phyloP scores from a whole-genome alignment of 176 grass and related monocot species.

The Lolium perenne region DNA sequence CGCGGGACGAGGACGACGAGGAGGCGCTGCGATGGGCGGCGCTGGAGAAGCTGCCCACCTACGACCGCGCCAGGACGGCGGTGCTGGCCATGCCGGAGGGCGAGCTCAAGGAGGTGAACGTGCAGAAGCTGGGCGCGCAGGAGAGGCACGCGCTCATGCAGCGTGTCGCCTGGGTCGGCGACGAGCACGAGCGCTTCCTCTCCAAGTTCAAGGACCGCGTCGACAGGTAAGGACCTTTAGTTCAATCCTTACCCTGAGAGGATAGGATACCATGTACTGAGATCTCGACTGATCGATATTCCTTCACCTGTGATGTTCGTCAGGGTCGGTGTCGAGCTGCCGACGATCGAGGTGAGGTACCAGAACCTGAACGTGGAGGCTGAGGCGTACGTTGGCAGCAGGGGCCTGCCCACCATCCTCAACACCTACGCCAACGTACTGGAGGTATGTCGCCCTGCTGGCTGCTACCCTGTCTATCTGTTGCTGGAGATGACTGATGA shows the following conservation, averaged over 20 bases:
- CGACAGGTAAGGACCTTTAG: conserved; percentile 39
- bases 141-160: conserved; percentile 64
- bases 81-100: conserved; percentile 70
- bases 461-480: background rate
- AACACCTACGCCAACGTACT: conserved; percentile 68
- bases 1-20: conserved; percentile 64
- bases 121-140: conserved; percentile 44
- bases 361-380: conserved; percentile 66
- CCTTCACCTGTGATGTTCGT: conserved; percentile 7
- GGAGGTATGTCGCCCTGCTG: conserved; percentile 45
- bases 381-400: conserved; percentile 63
- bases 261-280: background rate
- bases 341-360: conserved; percentile 74
- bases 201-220: conserved; percentile 68
- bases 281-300: background rate
- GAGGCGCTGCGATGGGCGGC: conserved; percentile 79
- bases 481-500: background rate
- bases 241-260: background rate
- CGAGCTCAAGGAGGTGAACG: conserved; percentile 57
- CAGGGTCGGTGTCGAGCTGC: conserved; percentile 74
- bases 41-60: conserved; percentile 75
- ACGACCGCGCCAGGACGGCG: conserved; percentile 53
- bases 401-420: conserved; percentile 66
- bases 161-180: conserved; percentile 49
- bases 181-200: conserved; percentile 62